Evolutionary conservation across 2,329 filamentous ascomycete species (phyloP), one percentile per base, ranked within the genome.

Genomic region (Fragosphaeria purpurea): DNA sequence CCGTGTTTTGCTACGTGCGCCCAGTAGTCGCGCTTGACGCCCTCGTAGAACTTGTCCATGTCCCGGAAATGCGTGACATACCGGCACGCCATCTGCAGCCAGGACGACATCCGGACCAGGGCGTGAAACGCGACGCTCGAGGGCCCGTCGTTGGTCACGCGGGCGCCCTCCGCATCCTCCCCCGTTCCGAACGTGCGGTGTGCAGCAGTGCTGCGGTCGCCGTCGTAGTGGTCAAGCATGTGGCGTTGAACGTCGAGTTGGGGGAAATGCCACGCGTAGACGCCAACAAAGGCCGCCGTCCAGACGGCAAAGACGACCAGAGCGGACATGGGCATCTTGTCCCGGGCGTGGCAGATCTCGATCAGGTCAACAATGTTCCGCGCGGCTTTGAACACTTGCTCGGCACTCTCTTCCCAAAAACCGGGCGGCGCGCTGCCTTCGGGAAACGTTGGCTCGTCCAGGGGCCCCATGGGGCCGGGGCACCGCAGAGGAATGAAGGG

Each of bases 281-380:
- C 71, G 37, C 80, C 80, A 12, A 79, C 72, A 58, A 85, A 83
- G 0, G 78, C 76, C 1, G 83, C 81, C 9, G 76, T 78, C 71
- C 82, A 88, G 40, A 84, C 71, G 3, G 82, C 77, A 59, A 85
- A 87, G 4, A 79, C 73, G 4, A 83, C 75, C 37, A 86, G 73
- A 0, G 83, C 81, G 1, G 84, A 87, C 62, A 86, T 78, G 1
- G 82, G 79, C 2, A 86, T 67, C 50, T 77, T 77, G 50, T 77
- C 73, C 49, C 77, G 44, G 9, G 46, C 68, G 51, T 80, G 73
- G 58, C 79, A 83, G 4, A 80, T 77, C 11, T 76, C 72, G 12
- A 85, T 75, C 33, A 88, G 67, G 49, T 85, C 76, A 42, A 84
- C 73, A 53, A 87, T 81, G 31, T 82, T 76, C 47, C 73, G 72